phyloP scores from a whole-genome alignment of 2,329 filamentous ascomycete genomes.

The Pyrenophora seminiperda region DNA sequence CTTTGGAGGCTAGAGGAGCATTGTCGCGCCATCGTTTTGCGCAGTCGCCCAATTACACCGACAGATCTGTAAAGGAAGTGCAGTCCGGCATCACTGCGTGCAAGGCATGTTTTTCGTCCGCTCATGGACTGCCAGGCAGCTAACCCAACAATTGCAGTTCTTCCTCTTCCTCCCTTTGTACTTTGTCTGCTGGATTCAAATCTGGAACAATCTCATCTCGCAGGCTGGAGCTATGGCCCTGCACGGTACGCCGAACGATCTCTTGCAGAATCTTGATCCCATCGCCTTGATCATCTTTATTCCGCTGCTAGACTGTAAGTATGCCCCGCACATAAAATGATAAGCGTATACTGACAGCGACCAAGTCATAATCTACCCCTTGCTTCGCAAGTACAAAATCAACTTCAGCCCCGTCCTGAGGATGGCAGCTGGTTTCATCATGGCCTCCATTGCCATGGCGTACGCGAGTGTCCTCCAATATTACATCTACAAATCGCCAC shows the following conservation, averaged over 20 bases:
- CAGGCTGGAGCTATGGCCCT: constrained; percentile 40
- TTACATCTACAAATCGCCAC: constrained; percentile 34
- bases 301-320: constrained; percentile 28
- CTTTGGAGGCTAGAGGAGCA: neutral
- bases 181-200: constrained; percentile 39
- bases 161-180: constrained; percentile 28
- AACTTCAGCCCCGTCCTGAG: constrained; percentile 30
- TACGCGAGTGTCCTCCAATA: constrained; percentile 36
- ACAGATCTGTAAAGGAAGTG: constrained; percentile 17
- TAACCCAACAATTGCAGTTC: neutral
- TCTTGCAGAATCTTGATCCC: constrained; percentile 31
- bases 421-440: constrained; percentile 29
- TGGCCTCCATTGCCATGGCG: constrained; percentile 26
- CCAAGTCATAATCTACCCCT: constrained; percentile 19
- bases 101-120: constrained; percentile 7
- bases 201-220: constrained; percentile 38
- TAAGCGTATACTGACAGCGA: neutral
- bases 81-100: constrained; percentile 12
- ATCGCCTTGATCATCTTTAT: constrained; percentile 33
- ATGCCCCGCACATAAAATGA: neutral
- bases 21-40: constrained; percentile 1
- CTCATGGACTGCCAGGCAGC: neutral
- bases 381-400: constrained; percentile 25
- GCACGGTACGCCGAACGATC: constrained; percentile 40
- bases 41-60: constrained; percentile 5